Conservation (phyloP, 2,329 filamentous ascomycete species). For the Botrytis paeoniae region DNA sequence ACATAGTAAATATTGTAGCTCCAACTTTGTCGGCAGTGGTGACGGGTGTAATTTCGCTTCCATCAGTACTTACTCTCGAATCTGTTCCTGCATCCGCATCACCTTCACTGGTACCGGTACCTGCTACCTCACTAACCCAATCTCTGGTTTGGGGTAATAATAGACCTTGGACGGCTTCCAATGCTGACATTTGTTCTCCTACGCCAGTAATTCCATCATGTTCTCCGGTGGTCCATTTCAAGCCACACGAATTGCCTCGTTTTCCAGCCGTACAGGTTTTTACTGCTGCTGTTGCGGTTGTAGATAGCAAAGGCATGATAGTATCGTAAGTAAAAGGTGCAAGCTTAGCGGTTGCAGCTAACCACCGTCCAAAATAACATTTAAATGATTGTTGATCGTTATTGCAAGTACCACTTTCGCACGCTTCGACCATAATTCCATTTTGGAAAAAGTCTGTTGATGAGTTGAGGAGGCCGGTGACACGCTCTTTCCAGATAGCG, state of each 20-base stretch:
- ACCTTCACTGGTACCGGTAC: constrained; percentile 51
- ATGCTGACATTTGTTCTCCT: constrained; percentile 56
- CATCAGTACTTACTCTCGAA: constrained; percentile 8
- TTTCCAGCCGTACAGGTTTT: constrained; percentile 59
- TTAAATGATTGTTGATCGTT: constrained; percentile 63
- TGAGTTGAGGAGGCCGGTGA: constrained; percentile 37
- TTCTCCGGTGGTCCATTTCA: constrained; percentile 51
- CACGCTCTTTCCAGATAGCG: constrained; percentile 38
- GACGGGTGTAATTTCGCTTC: constrained; percentile 24
- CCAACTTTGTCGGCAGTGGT: constrained; percentile 62
- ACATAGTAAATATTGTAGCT: constrained; percentile 61
- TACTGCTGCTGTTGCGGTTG: constrained; percentile 58
- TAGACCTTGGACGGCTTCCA: constrained; percentile 42
- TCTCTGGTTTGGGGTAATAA: constrained; percentile 36
- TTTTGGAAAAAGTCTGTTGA: constrained; percentile 37
- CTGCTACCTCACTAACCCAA: constrained; percentile 47
- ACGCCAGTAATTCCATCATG: constrained; percentile 52
- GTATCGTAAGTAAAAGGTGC: constrained; percentile 52
- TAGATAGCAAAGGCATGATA: constrained; percentile 51
- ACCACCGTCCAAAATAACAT: constrained; percentile 60
- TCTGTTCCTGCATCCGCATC: constrained; percentile 30
- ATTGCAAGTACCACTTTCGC: constrained; percentile 59
- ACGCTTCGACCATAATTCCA: constrained; percentile 52
- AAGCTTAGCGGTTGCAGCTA: constrained; percentile 54
- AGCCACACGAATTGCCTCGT: constrained; percentile 59